Evolutionary conservation across 2,329 filamentous ascomycete genomes (phyloP), one percentile per base, ranked within the genome.

Genomic region (Pseudogymnoascus sp.): DNA sequence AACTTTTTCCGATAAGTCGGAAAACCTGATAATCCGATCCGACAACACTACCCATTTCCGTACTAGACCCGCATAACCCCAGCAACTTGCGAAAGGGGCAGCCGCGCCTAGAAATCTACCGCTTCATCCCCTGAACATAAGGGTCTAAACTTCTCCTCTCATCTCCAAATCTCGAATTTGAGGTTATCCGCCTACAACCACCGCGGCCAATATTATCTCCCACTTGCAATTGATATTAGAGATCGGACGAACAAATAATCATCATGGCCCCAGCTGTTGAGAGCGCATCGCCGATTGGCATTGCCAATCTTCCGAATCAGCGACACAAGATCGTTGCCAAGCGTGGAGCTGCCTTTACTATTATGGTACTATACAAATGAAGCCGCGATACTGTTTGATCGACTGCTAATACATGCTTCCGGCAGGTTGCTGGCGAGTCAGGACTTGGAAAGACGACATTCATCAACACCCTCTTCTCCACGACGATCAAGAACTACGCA

Each of bases 401-500:
- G 40, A 35, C 31, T 63, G 40, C 59, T 56, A 61, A 46, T 37
- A 61, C 41, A 40, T 31, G 19, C 61, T 59, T 41, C 10, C 41
- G 64, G 59, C 73, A 96, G 92, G 92, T 98, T 80, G 95, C 95
- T 81, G 93, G 93, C 82, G 93, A 99, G 83, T 98, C 95, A 70
- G 93, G 93, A 75, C 82, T 98, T 72, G 95, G 95, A 83, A 99
- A 99, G 87, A 99, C 96, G 26, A 99, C 95, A 73, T 99, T 99
- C 81, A 98, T 99, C 87, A 99, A 99, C 88, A 99, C 95, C 65
- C 88, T 99, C 66, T 99, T 99, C 85, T 99, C 95, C 67, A 99
- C 96, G 70, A 99, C 95, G 73, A 99, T 99, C 86, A 99, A 99
- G 86, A 99, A 98, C 86, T 99, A 99, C 79, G 95, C 95, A 85